Base-by-base conservation (phyloP, 78 protist species). In the Dictyostelium brefeldianum region DNA sequence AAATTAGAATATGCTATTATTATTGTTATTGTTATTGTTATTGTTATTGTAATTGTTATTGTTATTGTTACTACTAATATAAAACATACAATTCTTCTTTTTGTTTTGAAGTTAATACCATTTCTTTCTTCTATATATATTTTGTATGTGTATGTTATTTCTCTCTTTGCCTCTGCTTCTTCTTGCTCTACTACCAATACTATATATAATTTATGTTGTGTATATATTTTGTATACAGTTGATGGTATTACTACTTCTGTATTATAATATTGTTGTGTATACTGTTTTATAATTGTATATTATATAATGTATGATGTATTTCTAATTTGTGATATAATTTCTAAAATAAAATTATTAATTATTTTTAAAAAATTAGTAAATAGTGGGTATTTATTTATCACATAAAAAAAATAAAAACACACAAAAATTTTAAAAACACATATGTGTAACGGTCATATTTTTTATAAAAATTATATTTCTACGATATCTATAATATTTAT, bases 71-170 rank as follows among this genome's bases (percentile, higher is more conserved):
- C 25, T 67, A 67, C 15, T 29, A 67, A 31, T 65, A 67, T 14
- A 53, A 56, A 56, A 62, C 70, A 31, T 67, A 67, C 75, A 73
- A 31, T 47, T 73, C 79, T 25, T 73, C 79, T 22, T 73, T 73
- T 73, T 73, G 79, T 46, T 73, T 73, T 46, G 79, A 73, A 20
- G 79, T 73, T 73, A 73, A 73, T 31, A 73, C 79, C 79, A 73
- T 73, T 73, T 73, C 46, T 46, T 46, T 73, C 6, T 73, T 71
- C 17, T 71, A 15, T 7, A 36, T 36, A 36, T 36, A 36, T 36
- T 36, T 3, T 36, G 43, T 36, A 36, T 36, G 43, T 36, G 43
- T 1, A 36, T 71, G 15, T 43, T 71, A 20, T 18, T 36, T 69
- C 22, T 54, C 18, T 17, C 22, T 54, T 56, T 9, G 17, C 64